Base-by-base conservation (phyloP, 208 protist species). In the Sergeia podlipaevii region DNA sequence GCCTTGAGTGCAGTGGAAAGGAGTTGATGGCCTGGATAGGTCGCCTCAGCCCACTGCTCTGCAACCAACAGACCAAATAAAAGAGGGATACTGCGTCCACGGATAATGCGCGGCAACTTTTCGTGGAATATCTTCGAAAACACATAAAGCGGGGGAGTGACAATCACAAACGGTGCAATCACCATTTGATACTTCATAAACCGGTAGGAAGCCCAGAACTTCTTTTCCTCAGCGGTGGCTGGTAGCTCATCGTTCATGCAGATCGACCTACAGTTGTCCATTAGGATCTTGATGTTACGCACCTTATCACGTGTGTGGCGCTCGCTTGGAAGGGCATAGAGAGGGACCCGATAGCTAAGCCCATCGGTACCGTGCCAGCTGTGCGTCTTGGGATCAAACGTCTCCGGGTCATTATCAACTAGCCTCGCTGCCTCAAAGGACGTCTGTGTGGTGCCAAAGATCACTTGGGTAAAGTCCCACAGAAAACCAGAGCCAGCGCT, bases 161-260 rank as follows among this genome's bases (percentile, higher is more conserved):
- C 74, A n/a, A 89, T 69, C 48, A 66, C 80, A 15, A 69, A 67
- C 7, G 90, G 90, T 2, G 76, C 72, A n/a, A 96, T 49, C 32
- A 87, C 80, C 54, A 94, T 73, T 45, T 92, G 80, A 52, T 93
- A 93, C 70, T 92, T 91, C 67, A 96, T 81, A 49, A 96, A 93
- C 10, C 84, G 80, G 59, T 93, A 96, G 6, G 80, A 72, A 1
- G 68, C 69, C 87, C 90, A 96, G 52, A 96, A 93, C 32, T 83
- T 80, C 52, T 75, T 74, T 66, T 96, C 90, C 32, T 93, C 84
- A 47, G 64, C 69, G 2, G 90, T 96, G 8, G 74, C 58, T 0
- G 90, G 90, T 17, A 96, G 71, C 46, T 92, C 69, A 52, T 96
- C 90, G 27, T 93, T 56, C 5, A 86, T 54, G 65, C 84, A 93